Base-by-base conservation (phyloP, 805 yeast species). In the Metschnikowia shivogae region DNA sequence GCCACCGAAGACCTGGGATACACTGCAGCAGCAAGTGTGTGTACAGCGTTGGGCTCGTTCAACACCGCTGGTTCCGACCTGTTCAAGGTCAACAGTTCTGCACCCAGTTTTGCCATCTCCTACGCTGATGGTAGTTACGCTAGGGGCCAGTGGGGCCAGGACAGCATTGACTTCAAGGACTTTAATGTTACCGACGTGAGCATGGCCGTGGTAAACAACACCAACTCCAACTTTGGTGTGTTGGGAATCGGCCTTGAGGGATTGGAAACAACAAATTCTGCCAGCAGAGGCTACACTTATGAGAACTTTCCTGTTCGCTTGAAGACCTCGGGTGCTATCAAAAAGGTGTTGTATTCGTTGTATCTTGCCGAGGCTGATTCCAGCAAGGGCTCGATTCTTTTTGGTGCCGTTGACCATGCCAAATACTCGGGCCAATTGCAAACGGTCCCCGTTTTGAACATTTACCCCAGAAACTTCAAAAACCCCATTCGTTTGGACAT, bases 181-280 rank as follows among this genome's bases (percentile, higher is more conserved):
- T 62, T 73, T 11, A 62, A 70, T 3, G 67, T 86, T 10, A 49
- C 68, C 0, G 66, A 70, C 45, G 65, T 85, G 27, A 78, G 88
- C 5, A 76, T 89, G 61, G 97, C 95, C 1, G 80, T 89, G 20
- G 95, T 86, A 3, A 79, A 80, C 57, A 61, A 63, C 30, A 77
- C 88, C 1, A 78, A 80, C 49, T 80, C 90, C 3, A 62, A 79
- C 7, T 65, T 75, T 47, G 92, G 95, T 45, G 92, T 87, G 22
- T 63, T 86, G 34, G 89, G 90, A 24, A 78, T 86, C 50, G 92
- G 93, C 9, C 70, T 85, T 41, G 65, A 78, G 5, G 85, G 81
- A 11, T 71, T 86, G 44, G 96, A 89, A 62, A 70, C 78, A 3
- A 84, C 92, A 1, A 62, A 58, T 53, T 41, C 56, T 14, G 37